Evolutionary conservation across 2,329 filamentous ascomycete genomes (phyloP), one percentile per base, ranked within the genome.

Genomic region (Trichoderma oligosporum): DNA sequence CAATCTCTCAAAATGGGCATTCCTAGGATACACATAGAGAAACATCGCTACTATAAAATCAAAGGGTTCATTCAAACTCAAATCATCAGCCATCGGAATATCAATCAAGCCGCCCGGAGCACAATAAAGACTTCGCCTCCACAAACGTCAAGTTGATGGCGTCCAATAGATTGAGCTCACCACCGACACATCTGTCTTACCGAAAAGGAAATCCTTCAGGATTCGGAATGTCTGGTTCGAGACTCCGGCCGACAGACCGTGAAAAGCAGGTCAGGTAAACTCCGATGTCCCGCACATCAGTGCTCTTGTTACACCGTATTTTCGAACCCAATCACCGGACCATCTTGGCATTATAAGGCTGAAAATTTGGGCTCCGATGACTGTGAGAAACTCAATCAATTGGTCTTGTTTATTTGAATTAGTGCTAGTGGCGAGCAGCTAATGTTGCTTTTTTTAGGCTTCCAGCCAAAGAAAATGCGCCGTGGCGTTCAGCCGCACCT

Each of bases 371-470:
- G 52, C 22, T 46, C 24, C 22, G 14, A 46, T 38, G 52, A 46
- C 52, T 35, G 7, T 16, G 24, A 16, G 41, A 46, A 55, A 36
- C 31, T 52, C 16, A 52, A 33, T 24, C 14, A 4, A 33, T 33
- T 41, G 36, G 48, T 33, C 35, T 36, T 55, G 9, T 35, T 46
- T 31, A 7, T 29, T 54, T 31, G 22, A 22, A 22, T 52, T 52
- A 36, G 48, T 52, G 48, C 48, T 18, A 33, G 36, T 22, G 48
- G 25, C 35, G 18, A 11, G 36, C 36, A 20, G 41, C 52, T 46
- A 42, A 42, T 55, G 52, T 25, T 55, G 52, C 52, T 55, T 55
- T 55, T 54, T 55, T 55, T 55, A 55, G 51, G 51, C 41, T 14
- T 14, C 41, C 16, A 46, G 25, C 29, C 29, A 29, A 36, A 55